Evolutionary conservation across 2,329 filamentous ascomycete genomes (phyloP).

Genomic region (Sporothrix protearum): DNA sequence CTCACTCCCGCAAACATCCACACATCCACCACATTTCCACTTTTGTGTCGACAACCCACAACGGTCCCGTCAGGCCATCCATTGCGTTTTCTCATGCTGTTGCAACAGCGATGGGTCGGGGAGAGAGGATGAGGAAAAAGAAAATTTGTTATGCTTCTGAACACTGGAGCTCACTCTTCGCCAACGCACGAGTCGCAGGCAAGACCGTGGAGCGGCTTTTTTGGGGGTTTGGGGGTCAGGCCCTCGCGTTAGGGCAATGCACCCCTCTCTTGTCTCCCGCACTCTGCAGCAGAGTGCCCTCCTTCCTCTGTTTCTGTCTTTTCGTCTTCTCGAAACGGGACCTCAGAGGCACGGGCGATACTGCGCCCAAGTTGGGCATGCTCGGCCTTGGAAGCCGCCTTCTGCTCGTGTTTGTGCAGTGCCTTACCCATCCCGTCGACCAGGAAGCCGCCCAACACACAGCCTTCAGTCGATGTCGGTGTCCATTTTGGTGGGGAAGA

Average conservation of each 20-base stretch:
- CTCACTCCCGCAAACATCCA: conserved; percentile 3
- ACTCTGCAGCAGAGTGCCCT: background rate
- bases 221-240: no score
- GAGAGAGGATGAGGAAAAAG: background rate
- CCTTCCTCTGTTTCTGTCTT: no score
- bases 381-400: background rate
- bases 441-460: background rate
- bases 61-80: background rate
- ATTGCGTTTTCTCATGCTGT: background rate
- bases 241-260: conserved; percentile 9
- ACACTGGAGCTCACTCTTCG: no score
- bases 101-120: background rate
- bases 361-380: background rate
- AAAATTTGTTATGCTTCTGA: no score
- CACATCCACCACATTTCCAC: no score
- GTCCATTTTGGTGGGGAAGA: background rate
- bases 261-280: background rate
- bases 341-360: no score
- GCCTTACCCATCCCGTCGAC: background rate
- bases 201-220: background rate
- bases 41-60: background rate
- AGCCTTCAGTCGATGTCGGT: background rate
- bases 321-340: background rate
- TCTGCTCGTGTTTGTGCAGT: background rate
- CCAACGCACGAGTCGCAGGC: conserved; percentile 2